These are phyloP conservation scores for Combretum micranthum DNA, from an alignment of 345 rosid species.

Conservation along the genomic window DNA sequence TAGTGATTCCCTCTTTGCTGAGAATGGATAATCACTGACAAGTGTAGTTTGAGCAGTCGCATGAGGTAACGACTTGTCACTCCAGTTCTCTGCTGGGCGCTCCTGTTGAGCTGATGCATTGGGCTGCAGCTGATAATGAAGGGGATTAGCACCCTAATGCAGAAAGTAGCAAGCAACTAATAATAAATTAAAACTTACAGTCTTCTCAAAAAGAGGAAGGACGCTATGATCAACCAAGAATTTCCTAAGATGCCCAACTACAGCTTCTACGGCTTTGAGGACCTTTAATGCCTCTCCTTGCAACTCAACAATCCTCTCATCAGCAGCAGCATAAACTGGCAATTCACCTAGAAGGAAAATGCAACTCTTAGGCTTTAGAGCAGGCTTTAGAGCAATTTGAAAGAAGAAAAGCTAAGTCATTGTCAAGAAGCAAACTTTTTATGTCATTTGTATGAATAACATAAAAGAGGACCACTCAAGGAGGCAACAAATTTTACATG, in stretches of 20 bases:
- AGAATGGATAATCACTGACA: conserved; percentile 36
- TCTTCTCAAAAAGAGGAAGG: conserved; percentile 71
- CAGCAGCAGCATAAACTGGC: conserved; percentile 46
- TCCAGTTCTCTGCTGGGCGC: conserved; percentile 42
- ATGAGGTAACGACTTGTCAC: conserved; percentile 37
- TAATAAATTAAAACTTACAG: conserved; percentile 37
- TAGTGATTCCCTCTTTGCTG: conserved; percentile 47
- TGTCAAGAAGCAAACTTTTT: too few species aligned
- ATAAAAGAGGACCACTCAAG: too few species aligned
- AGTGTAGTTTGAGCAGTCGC: conserved; percentile 21
- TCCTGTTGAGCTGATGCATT: conserved; percentile 41
- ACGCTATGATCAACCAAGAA: conserved; percentile 76
- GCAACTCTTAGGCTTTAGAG: too few species aligned
- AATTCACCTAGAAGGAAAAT: conserved; percentile 43
- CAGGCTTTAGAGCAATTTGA: too few species aligned
- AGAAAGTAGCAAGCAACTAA: conserved; percentile 2
- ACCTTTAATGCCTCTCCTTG: conserved; percentile 70
- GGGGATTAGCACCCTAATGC: conserved; percentile 2
- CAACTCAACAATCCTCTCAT: conserved; percentile 68
- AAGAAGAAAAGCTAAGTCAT: too few species aligned
- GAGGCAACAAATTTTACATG: too few species aligned
- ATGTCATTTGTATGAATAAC: too few species aligned
- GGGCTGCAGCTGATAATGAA: conserved; percentile 24
- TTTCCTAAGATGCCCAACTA: conserved; percentile 68
- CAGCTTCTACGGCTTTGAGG: conserved; percentile 57